Percentiles rank a stretch among this genome's conserved stretches.
Conservation (phyloP, 345 rosid species). For the Gossypium thurberi region DNA sequence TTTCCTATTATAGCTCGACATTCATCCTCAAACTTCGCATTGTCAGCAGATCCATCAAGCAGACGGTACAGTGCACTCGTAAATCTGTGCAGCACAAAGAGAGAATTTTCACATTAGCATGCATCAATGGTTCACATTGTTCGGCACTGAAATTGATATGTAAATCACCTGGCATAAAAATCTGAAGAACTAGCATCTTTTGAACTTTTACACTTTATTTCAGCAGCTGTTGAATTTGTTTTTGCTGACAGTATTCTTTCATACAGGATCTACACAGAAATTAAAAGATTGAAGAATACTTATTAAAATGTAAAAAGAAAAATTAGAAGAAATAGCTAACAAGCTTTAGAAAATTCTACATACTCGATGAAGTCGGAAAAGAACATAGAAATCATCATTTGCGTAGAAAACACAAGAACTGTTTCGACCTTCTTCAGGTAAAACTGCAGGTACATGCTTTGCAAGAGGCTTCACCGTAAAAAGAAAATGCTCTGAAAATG, state of each 20-base stretch:
- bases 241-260: conserved; percentile 83
- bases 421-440: conserved; percentile 40
- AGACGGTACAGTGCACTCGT: conserved; percentile 65
- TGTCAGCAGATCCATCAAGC: conserved; percentile 87
- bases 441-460: conserved; percentile 54
- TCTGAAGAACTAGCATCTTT: conserved; percentile 47
- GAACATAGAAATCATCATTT: conserved; percentile 85
- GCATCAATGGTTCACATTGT: not conserved
- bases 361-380: conserved; percentile 92
- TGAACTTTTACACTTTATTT: conserved; percentile 39
- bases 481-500: conserved; percentile 57
- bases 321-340: conserved; percentile 11
- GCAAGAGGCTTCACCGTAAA: conserved; percentile 74
- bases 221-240: conserved; percentile 49
- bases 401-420: conserved; percentile 66
- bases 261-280: conserved; percentile 51
- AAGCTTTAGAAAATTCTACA: conserved; percentile 10
- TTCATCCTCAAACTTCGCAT: conserved; percentile 95
- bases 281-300: not conserved
- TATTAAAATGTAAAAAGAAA: conserved; percentile 9
- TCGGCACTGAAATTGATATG: conserved; percentile 10
- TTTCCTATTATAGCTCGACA: conserved; percentile 94
- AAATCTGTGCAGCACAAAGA: conserved; percentile 45
- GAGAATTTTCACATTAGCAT: conserved; percentile 3
- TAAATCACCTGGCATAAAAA: conserved; percentile 65